A percentile compares a stretch with the other conserved stretches of the same genome.
Conservation (phyloP, 2,329 filamentous ascomycete species). For the Pseudodiploospora longispora region DNA sequence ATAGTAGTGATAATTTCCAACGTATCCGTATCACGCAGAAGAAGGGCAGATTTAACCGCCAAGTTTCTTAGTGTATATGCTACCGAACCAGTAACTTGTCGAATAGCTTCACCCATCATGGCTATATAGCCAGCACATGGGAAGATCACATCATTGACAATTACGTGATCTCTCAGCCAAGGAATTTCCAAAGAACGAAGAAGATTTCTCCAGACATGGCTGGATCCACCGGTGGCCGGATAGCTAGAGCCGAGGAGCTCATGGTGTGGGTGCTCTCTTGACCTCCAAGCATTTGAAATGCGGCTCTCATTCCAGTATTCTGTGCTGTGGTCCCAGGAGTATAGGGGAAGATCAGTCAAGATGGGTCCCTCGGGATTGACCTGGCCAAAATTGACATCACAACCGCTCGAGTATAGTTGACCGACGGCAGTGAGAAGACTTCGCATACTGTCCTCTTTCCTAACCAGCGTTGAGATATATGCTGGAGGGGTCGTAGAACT, state of each 20-base stretch:
- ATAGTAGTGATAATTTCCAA: conserved; percentile 8
- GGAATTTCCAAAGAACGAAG: conserved; percentile 27
- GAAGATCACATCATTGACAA: conserved; percentile 31
- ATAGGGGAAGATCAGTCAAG: conserved; percentile 11
- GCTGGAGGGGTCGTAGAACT: conserved; percentile 13
- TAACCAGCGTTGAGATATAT: background rate
- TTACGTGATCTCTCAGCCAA: conserved; percentile 36
- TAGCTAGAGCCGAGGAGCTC: conserved; percentile 20
- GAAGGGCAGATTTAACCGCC: conserved; percentile 3
- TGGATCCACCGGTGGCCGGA: conserved; percentile 19
- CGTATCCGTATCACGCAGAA: background rate
- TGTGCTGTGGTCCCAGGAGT: conserved; percentile 16
- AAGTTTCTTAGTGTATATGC: conserved; percentile 3
- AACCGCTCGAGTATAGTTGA: background rate
- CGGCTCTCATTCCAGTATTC: conserved; percentile 14
- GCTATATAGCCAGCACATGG: conserved; percentile 33
- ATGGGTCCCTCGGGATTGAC: background rate
- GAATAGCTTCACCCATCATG: conserved; percentile 33
- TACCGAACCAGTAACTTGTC: conserved; percentile 7
- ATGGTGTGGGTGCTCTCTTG: conserved; percentile 15
- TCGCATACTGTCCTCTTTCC: background rate
- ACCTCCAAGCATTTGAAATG: conserved; percentile 15
- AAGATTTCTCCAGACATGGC: conserved; percentile 32
- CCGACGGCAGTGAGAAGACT: background rate
- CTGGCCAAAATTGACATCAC: background rate